Conservation (phyloP, 208 protist species). For the Leishmania aethiopica region DNA sequence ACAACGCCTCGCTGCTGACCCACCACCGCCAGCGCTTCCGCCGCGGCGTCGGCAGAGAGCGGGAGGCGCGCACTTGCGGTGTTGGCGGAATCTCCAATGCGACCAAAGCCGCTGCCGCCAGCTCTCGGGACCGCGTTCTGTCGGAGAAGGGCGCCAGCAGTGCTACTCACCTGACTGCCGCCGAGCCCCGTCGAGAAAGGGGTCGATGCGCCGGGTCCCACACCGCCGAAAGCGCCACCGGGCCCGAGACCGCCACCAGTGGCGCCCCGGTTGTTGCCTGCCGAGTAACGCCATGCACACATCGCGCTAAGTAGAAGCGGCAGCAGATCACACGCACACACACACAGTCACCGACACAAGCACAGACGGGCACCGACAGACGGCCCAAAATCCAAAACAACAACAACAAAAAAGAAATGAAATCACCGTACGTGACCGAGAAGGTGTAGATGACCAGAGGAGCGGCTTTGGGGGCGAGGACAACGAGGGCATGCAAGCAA, state of each 20-base stretch:
- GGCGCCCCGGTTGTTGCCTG: constrained; percentile 14
- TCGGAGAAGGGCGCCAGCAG: constrained; percentile 59
- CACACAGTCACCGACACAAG: not conserved
- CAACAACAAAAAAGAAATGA: not conserved
- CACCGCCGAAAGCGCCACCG: constrained; percentile 10
- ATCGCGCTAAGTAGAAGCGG: constrained; percentile 9
- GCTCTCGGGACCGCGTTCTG: constrained; percentile 37
- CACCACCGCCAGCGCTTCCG: constrained; percentile 13
- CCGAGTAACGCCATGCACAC: constrained; percentile 69
- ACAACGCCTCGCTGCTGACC: constrained; percentile 12
- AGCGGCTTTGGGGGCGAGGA: not conserved
- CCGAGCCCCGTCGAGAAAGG: constrained; percentile 19
- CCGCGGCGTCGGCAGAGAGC: constrained; percentile 14
- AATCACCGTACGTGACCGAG: not conserved
- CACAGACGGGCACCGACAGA: not conserved
- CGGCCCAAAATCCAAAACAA: not conserved
- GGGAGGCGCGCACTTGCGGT: constrained; percentile 6
- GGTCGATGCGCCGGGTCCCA: not conserved
- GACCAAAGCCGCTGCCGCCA: constrained; percentile 4
- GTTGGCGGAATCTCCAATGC: not conserved
- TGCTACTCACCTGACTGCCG: constrained; percentile 4
- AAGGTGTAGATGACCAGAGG: not conserved
- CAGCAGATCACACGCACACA: not conserved
- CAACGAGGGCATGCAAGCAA: not conserved
- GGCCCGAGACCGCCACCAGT: not conserved